phyloP scores from a whole-genome alignment of 2,329 filamentous ascomycete genomes.

The Penicillium italicum region DNA sequence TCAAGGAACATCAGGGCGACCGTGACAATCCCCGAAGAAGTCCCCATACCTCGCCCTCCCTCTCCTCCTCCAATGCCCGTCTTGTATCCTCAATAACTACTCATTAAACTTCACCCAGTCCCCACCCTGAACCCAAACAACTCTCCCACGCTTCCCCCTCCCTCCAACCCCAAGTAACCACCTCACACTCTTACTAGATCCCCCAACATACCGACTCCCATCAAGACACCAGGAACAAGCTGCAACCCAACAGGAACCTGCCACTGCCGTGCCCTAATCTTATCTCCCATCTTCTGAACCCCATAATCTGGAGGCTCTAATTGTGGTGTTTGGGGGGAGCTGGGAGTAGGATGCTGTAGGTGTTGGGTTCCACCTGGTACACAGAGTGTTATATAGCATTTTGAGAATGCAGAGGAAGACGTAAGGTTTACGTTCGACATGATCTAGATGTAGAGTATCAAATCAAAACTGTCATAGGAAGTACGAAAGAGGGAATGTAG shows the following conservation, averaged over 20 bases:
- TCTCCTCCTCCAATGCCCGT: slow-evolving; percentile 23
- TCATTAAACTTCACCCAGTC: slow-evolving; percentile 33
- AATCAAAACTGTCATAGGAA: neutral
- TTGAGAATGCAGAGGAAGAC: neutral
- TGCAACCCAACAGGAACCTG: slow-evolving; percentile 55
- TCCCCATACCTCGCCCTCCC: no score
- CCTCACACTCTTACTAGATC: slow-evolving; percentile 50
- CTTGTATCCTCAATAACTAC: slow-evolving; percentile 54
- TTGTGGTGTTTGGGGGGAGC: slow-evolving; percentile 6
- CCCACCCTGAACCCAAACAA: slow-evolving; percentile 51
- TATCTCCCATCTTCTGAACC: slow-evolving; percentile 24
- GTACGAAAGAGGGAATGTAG: neutral
- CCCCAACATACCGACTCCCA: slow-evolving; percentile 51
- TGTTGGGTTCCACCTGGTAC: slow-evolving; percentile 1
- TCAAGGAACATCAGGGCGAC: slow-evolving; percentile 55
- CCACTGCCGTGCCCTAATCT: slow-evolving; percentile 46
- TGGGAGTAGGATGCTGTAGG: slow-evolving; percentile 11
- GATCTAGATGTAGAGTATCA: neutral
- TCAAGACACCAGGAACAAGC: slow-evolving; percentile 46
- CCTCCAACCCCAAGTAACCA: slow-evolving; percentile 50
- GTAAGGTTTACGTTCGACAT: neutral
- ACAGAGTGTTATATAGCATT: slow-evolving; percentile 12
- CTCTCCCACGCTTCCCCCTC: slow-evolving; percentile 45
- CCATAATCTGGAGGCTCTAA: slow-evolving; percentile 42
- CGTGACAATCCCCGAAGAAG: slow-evolving; percentile 49